These are phyloP conservation scores for Sanghuangporus weigelae DNA, from an alignment of 1,284 basidiomycete species.

Conservation along the genomic window DNA sequence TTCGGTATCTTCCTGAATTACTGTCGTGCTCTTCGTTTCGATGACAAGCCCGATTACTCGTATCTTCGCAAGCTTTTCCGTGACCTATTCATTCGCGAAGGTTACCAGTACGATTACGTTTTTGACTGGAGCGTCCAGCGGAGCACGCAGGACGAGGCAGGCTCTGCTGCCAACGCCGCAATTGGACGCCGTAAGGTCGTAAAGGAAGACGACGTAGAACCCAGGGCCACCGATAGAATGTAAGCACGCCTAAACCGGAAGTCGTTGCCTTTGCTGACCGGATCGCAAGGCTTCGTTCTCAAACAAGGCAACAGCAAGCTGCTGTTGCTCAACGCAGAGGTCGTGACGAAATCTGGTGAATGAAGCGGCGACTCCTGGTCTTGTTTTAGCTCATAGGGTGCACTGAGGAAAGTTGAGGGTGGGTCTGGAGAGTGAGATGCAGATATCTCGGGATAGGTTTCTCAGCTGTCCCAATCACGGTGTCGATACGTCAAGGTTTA, in stretches of 20 bases:
- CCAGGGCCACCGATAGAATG: slow-evolving; percentile 74
- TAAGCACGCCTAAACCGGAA: slow-evolving; percentile 39
- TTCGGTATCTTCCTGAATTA: slow-evolving; percentile 98
- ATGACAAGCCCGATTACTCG: slow-evolving; percentile 98
- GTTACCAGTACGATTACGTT: slow-evolving; percentile 97
- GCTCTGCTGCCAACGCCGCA: slow-evolving; percentile 53
- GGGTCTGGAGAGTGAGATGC: slow-evolving; percentile 4
- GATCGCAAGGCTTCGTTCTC: slow-evolving; percentile 65
- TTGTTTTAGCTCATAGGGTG: slow-evolving; percentile 16
- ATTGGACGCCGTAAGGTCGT: slow-evolving; percentile 68
- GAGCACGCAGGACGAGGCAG: slow-evolving; percentile 60
- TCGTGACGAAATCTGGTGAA: slow-evolving; percentile 73
- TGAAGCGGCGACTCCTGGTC: slow-evolving; percentile 26
- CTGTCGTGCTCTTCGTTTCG: slow-evolving; percentile 93
- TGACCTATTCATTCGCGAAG: slow-evolving; percentile 94
- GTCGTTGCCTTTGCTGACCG: slow-evolving; percentile 2
- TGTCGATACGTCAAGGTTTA: slow-evolving; percentile 27
- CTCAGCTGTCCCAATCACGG: slow-evolving; percentile 32
- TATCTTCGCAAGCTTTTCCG: slow-evolving; percentile 98
- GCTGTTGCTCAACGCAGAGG: slow-evolving; percentile 62
- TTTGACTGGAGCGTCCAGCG: slow-evolving; percentile 97
- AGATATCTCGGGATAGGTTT: slow-evolving; percentile 44
- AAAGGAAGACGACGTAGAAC: slow-evolving; percentile 72
- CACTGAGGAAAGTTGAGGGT: background rate
- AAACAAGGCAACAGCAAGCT: slow-evolving; percentile 74